A percentile compares a stretch with the other conserved stretches of the same genome.
These are phyloP conservation scores for Erucastrum elatum DNA, from an alignment of 345 rosid genomes.

Conservation along the genomic window DNA sequence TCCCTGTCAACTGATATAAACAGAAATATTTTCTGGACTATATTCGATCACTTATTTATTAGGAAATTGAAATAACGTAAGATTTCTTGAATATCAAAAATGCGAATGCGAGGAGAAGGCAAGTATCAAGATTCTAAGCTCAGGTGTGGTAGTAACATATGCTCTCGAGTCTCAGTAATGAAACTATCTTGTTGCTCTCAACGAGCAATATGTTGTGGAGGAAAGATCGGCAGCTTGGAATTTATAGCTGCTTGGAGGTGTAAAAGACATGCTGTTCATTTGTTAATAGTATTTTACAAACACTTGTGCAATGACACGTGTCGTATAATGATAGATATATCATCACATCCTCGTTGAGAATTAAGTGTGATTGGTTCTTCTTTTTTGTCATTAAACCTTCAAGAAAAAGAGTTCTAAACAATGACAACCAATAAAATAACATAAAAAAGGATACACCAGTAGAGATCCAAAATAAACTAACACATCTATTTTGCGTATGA, in stretches of 20 bases:
- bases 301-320: constrained; percentile 34
- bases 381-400: too few relatives aligned
- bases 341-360: constrained; percentile 1
- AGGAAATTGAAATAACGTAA: neutral
- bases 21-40: too few relatives aligned
- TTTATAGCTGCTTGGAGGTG: constrained; percentile 31
- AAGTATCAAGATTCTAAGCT: constrained; percentile 15
- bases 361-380: constrained; percentile 29
- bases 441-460: too few relatives aligned
- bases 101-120: neutral
- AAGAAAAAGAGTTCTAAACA: too few relatives aligned
- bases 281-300: constrained; percentile 14
- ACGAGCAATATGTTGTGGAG: constrained; percentile 19
- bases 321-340: constrained; percentile 3
- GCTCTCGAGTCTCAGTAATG: neutral
- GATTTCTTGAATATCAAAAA: neutral
- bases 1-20: constrained; percentile 21
- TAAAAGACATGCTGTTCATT: constrained; percentile 11
- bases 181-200: constrained; percentile 18
- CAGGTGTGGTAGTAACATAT: constrained; percentile 7
- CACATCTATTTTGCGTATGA: too few relatives aligned
- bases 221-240: constrained; percentile 9
- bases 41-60: neutral
- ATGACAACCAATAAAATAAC: too few relatives aligned
- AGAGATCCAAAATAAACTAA: too few relatives aligned